A percentile compares a stretch with the other conserved stretches of the same genome.
Conservation (phyloP, 441 rosid genomes). For the Mallotus japonicus region DNA sequence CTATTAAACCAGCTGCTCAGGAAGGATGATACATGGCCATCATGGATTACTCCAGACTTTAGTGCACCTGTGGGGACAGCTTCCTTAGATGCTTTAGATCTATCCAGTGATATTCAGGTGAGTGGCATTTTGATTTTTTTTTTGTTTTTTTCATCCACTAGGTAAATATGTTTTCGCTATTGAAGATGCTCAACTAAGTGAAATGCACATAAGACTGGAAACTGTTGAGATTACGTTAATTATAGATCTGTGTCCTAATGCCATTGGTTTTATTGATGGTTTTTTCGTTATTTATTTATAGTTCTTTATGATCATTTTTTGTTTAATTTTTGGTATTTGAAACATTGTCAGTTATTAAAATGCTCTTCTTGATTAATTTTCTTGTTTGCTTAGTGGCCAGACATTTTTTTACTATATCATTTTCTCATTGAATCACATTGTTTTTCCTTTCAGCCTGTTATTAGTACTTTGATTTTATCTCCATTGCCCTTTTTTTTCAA, state of each 20-base stretch:
- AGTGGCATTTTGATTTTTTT: conserved; percentile 26
- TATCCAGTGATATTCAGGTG: conserved; percentile 32
- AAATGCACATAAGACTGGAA: conserved; percentile 1
- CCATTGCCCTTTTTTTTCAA: background rate
- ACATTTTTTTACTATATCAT: background rate
- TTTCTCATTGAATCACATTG: background rate
- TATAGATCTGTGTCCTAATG: background rate
- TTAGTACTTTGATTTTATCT: background rate
- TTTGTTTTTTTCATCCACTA: conserved; percentile 9
- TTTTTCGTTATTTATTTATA: background rate
- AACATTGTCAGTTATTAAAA: background rate
- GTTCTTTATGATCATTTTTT: background rate
- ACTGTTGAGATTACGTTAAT: background rate
- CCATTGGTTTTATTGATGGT: background rate
- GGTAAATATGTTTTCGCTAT: background rate
- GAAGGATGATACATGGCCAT: conserved; percentile 73
- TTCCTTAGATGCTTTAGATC: conserved; percentile 24
- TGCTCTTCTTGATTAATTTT: background rate
- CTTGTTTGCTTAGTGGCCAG: background rate
- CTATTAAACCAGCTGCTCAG: conserved; percentile 61
- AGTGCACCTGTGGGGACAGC: conserved; percentile 28
- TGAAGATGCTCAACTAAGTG: background rate
- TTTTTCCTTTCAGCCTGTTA: background rate
- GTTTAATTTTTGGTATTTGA: background rate
- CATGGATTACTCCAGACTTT: conserved; percentile 59